Evolutionary conservation across 495 filamentous ascomycete species (phyloP), one percentile per base, ranked within the genome.

Genomic region (Aspergillus homomorphus): DNA sequence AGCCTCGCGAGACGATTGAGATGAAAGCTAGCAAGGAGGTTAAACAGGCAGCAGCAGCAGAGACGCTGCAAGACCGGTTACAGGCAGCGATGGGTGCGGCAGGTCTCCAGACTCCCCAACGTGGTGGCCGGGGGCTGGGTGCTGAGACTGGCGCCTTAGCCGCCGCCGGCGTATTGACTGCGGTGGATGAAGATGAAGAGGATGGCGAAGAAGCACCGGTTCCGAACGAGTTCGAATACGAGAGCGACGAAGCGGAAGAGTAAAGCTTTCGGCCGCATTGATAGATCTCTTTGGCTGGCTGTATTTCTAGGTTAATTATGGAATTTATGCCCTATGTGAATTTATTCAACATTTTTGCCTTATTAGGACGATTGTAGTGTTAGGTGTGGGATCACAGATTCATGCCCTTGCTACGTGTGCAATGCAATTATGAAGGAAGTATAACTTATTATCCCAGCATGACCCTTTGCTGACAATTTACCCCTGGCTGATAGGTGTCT

Each of bases 181-280:
- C 90, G 0, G 84, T 92, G 14, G 89, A 95, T 62, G 91, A 96
- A 72, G 92, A 96, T 66, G 87, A 84, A 19, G 90, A 84, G 52
- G 90, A 86, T 14, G 89, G 82, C 14, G 88, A 92, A 65, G 92
- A 96, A 64, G 92, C 93, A 2, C 79, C 85, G 16, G 69, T 87
- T 22, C 93, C 93, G 15, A 76, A 81, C 18, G 89, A 92, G 28
- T 98, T 98, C 71, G 86, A 92, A 18, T 96, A 97, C 67, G 84
- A 88, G 62, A 87, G 86, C 14, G 91, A 95, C 49, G 82, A 81
- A 4, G 87, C 88, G 57, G 84, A 82, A 14, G 82, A 87, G 45
- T 69, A 70, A 80, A 83, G 60, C 16, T 45, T 26, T 53, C 60
- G 42, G n/a, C 21, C 24, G 48, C 42, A 61, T 15, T 8, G 14